These are phyloP conservation scores for Comarum palustre DNA, from an alignment of 306 rosid species.

Conservation along the genomic window DNA sequence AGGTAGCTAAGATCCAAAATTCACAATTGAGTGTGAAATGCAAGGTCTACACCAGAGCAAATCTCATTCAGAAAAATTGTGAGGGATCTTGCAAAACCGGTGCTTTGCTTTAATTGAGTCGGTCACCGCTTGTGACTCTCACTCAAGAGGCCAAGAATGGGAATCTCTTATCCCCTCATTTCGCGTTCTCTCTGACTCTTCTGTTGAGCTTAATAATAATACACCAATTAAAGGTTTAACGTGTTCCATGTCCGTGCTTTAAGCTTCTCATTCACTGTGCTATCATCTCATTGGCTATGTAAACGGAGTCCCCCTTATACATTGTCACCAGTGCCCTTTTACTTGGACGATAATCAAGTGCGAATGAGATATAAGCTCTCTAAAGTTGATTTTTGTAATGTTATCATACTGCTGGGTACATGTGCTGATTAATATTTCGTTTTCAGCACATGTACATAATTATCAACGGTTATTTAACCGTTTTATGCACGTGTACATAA, in stretches of 20 bases:
- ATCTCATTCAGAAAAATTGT: background rate
- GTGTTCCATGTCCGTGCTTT: background rate
- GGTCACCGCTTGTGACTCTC: background rate
- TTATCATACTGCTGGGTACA: background rate
- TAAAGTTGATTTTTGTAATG: background rate
- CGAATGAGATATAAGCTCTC: no score
- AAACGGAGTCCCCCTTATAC: background rate
- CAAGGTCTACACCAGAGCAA: background rate
- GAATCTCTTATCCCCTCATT: conserved; percentile 13
- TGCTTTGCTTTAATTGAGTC: background rate
- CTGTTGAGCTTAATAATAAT: background rate
- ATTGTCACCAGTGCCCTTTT: background rate
- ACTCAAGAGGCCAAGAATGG: background rate
- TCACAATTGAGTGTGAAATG: background rate
- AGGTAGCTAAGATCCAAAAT: background rate
- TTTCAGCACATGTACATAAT: background rate
- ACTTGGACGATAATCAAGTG: background rate
- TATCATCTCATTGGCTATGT: background rate
- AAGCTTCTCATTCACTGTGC: background rate
- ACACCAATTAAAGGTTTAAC: background rate
- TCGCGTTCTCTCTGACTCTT: background rate
- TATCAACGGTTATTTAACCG: background rate
- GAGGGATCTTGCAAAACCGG: background rate
- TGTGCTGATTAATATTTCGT: background rate
- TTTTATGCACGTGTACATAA: background rate